Conservation (phyloP, 306 rosid species). For the Vicia villosa region DNA sequence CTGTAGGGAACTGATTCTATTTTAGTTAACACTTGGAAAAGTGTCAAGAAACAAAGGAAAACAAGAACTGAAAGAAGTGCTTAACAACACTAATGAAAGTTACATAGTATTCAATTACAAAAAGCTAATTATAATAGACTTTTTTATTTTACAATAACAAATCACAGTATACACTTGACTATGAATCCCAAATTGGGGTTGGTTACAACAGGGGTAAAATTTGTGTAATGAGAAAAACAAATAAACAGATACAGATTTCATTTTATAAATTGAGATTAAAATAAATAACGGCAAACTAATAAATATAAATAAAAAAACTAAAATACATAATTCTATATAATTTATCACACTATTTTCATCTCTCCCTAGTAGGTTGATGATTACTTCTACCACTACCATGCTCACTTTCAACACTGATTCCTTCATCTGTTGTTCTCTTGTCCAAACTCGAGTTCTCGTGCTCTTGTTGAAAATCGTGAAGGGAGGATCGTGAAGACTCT, state of each 20-base stretch:
- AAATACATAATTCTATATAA: conserved; percentile 45
- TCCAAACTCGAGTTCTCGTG: conserved; percentile 48
- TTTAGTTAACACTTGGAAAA: conserved; percentile 10
- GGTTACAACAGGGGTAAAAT: conserved; percentile 31
- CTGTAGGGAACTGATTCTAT: background rate
- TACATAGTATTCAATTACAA: background rate
- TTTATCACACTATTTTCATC: conserved; percentile 47
- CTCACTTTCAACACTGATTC: conserved; percentile 56
- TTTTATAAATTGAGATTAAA: conserved; percentile 32
- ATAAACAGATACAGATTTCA: conserved; percentile 14
- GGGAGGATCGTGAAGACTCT: conserved; percentile 58
- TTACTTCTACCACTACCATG: conserved; percentile 51
- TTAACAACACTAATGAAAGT: background rate
- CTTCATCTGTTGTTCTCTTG: conserved; percentile 54
- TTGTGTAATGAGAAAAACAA: conserved; percentile 34
- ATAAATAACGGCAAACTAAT: conserved; percentile 37
- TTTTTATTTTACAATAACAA: conserved; percentile 41
- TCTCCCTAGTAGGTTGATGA: conserved; percentile 58
- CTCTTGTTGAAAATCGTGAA: conserved; percentile 47
- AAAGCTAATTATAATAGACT: conserved; percentile 16
- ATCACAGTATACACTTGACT: conserved; percentile 46
- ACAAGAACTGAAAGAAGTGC: background rate
- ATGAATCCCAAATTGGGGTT: conserved; percentile 46
- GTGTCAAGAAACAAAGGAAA: conserved; percentile 23
- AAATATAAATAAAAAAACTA: conserved; percentile 18